Evolutionary conservation across 768 basidiomycete genomes (phyloP), one percentile per base, ranked within the genome.

Genomic region (Pleurotus ostreatus): DNA sequence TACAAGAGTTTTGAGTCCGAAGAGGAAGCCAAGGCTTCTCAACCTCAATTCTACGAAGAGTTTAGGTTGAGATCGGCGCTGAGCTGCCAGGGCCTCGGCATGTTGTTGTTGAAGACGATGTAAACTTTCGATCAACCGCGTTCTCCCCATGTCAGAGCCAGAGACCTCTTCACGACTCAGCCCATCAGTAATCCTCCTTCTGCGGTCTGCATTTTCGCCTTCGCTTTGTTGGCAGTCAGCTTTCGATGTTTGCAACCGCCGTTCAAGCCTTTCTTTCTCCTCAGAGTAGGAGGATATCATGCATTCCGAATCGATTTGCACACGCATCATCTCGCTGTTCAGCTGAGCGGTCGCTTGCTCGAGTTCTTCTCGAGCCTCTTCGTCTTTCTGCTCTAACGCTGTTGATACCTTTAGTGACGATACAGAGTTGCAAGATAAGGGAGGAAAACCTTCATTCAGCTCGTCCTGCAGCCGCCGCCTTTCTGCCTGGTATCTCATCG

Each of bases 301-400:
- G 8, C 59, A 63, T 34, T 67, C 58, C 2, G 70, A 58, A 45
- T 72, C 69, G 43, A 22, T 56, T 39, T 63, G 65, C 46, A 71
- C 63, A 46, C 70, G 65, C 13, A 63, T 62, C 51, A 75, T 70
- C 49, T 73, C 71, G 25, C 63, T 57, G 45, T 68, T 65, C 45
- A 72, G 70, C 47, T 59, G 68, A 55, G 66, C 66, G n/a, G 71
- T 71, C 59, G 73, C 75, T 0, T 70, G 64, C 45, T 75, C 69
- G 49, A 75, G 65, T 59, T 74, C 75, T 46, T 51, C 40, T 46
- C 61, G 60, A 7, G 70, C 66, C 60, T 73, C 71, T 30, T 75
- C 75, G 49, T 74, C 71, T 58, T 74, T 72, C 55, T 44, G n/a
- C 43, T 11, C 43, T 22, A 44, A 16, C 8, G 43, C 43, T 44